A percentile compares a stretch with the other conserved stretches of the same genome.
These are phyloP conservation scores for Coprinopsis sp. DNA, from an alignment of 768 basidiomycete genomes.

Conservation along the genomic window DNA sequence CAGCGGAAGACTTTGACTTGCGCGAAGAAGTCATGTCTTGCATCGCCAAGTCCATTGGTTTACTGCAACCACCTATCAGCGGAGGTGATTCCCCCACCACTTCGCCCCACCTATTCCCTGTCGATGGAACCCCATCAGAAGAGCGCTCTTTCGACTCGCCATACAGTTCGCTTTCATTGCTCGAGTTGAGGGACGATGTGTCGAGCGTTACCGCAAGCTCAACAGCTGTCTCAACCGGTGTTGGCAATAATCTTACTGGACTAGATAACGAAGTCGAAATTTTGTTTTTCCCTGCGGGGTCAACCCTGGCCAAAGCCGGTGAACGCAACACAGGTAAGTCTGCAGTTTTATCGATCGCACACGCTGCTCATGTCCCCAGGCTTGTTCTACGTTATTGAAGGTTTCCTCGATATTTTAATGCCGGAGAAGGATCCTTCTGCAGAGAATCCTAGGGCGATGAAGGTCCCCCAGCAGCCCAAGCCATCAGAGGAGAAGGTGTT, in stretches of 20 bases:
- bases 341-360: conserved; percentile 8
- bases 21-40: conserved; percentile 96
- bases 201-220: conserved; percentile 41
- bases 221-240: conserved; percentile 53
- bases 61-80: conserved; percentile 81
- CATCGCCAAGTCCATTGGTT: conserved; percentile 94
- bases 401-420: conserved; percentile 87
- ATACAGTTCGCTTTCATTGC: conserved; percentile 67
- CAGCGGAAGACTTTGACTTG: conserved; percentile 83
- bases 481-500: conserved; percentile 3
- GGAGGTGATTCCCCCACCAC: conserved; percentile 60
- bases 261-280: conserved; percentile 97
- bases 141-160: conserved; percentile 50
- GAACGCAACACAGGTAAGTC: conserved; percentile 76
- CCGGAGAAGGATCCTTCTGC: conserved; percentile 41
- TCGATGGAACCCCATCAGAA: conserved; percentile 33
- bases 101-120: conserved; percentile 57
- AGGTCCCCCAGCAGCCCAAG: conserved; percentile 12
- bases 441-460: conserved; percentile 13
- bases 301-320: conserved; percentile 81
- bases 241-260: conserved; percentile 65
- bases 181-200: conserved; percentile 66
- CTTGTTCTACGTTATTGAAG: conserved; percentile 93
- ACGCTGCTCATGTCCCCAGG: conserved; percentile 35
- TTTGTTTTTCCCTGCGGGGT: conserved; percentile 84